These are phyloP conservation scores for Gnetum montanum DNA, from an alignment of 75 land plant genomes.

Conservation along the genomic window DNA sequence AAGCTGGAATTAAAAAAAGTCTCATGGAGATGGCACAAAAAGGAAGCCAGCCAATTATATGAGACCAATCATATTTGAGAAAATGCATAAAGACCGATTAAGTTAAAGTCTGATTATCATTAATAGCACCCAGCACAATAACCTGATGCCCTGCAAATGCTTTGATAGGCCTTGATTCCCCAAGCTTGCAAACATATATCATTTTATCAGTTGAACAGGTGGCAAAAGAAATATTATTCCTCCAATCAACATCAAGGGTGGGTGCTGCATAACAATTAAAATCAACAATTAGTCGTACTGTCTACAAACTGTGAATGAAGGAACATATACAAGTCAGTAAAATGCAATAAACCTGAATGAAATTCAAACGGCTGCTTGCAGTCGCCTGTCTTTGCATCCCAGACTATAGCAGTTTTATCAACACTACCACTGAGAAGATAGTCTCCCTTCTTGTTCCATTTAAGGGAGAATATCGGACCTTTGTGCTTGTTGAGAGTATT, in stretches of 20 bases:
- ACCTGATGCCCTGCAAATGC: slow-evolving; percentile 90
- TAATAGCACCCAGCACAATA: too few relatives aligned
- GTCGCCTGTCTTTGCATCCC: slow-evolving; percentile 94
- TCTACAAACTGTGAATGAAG: too few relatives aligned
- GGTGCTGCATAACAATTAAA: slow-evolving; percentile 44
- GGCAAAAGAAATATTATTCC: slow-evolving; percentile 85
- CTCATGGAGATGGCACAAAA: too few relatives aligned
- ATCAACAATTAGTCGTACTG: too few relatives aligned
- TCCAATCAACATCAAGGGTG: slow-evolving; percentile 97
- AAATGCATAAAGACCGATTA: not conserved
- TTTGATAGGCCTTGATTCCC: slow-evolving; percentile 73
- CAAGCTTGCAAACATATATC: slow-evolving; percentile 94
- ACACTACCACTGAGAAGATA: slow-evolving; percentile 90
- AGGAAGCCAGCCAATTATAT: not conserved
- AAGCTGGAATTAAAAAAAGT: too few relatives aligned
- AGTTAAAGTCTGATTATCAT: too few relatives aligned
- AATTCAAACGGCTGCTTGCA: slow-evolving; percentile 91
- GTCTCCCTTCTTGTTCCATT: slow-evolving; percentile 98
- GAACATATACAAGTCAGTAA: too few relatives aligned
- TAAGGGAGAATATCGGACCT: slow-evolving; percentile 87
- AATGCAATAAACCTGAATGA: slow-evolving; percentile 75
- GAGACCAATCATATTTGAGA: not conserved
- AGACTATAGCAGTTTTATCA: slow-evolving; percentile 92
- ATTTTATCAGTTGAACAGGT: slow-evolving; percentile 88
- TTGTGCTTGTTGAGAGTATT: slow-evolving; percentile 84